Conservation (phyloP, 1,284 basidiomycete genomes). For the Tetrapyrgos nigripes region DNA sequence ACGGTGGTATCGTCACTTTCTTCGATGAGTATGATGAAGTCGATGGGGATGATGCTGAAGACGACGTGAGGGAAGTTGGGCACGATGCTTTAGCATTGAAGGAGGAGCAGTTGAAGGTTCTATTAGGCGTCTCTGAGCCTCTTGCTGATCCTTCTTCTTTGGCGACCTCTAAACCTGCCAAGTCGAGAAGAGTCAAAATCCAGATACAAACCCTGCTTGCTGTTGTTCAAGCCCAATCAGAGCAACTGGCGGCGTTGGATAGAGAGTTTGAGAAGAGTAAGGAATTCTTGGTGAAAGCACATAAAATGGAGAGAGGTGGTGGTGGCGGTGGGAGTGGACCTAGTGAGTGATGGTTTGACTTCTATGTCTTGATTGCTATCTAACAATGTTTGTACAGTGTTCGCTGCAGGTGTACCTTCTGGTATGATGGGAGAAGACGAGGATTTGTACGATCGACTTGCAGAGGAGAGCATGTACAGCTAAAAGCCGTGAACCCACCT, state of each 20-base stretch:
- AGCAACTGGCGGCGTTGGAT: slow-evolving; percentile 58
- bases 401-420: background rate
- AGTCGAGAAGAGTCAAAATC: background rate
- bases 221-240: slow-evolving; percentile 59
- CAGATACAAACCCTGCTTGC: slow-evolving; percentile 6
- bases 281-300: slow-evolving; percentile 72
- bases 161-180: background rate
- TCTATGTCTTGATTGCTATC: background rate
- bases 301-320: slow-evolving; percentile 9
- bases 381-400: background rate
- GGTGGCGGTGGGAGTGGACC: background rate
- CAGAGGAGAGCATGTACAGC: background rate
- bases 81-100: background rate
- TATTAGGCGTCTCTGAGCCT: slow-evolving; percentile 1
- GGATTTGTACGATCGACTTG: background rate
- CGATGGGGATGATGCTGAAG: slow-evolving; percentile 69
- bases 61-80: slow-evolving; percentile 53
- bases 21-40: slow-evolving; percentile 66
- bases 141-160: background rate
- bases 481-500: background rate
- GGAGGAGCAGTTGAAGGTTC: slow-evolving; percentile 5
- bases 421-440: background rate
- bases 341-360: background rate
- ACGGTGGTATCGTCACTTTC: slow-evolving; percentile 75
- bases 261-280: slow-evolving; percentile 63